These are phyloP conservation scores for Solanum phureja DNA, from an alignment of 257 asterid species.

Conservation along the genomic window DNA sequence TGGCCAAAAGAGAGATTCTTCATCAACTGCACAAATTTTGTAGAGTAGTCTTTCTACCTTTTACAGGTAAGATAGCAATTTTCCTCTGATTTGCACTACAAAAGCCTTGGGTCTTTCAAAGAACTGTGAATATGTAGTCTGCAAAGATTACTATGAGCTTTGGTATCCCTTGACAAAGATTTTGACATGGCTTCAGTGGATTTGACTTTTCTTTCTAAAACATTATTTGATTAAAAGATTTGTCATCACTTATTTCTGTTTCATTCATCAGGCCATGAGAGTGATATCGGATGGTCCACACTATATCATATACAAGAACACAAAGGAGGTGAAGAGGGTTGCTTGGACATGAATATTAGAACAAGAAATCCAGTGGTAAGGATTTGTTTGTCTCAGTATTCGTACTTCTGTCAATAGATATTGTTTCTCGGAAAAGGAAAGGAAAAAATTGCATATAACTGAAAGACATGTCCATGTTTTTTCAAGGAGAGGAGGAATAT, in stretches of 20 bases:
- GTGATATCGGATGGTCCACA: neutral
- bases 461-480: neutral
- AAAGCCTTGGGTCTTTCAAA: neutral
- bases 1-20: neutral
- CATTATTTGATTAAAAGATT: neutral
- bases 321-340: neutral
- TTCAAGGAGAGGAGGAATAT: neutral
- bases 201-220: neutral
- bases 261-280: neutral
- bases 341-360: neutral
- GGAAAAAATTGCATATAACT: neutral
- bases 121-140: neutral
- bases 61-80: neutral
- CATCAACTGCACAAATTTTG: neutral
- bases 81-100: neutral
- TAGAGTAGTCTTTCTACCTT: neutral
- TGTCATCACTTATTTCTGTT: neutral
- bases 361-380: neutral
- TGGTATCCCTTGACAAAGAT: neutral
- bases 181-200: neutral
- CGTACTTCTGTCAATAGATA: neutral
- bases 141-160: neutral
- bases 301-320: neutral
- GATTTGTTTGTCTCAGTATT: neutral
- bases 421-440: neutral